Evolutionary conservation across 1,139 yeast species (phyloP).

Genomic region (Chernovozyma aurita): DNA sequence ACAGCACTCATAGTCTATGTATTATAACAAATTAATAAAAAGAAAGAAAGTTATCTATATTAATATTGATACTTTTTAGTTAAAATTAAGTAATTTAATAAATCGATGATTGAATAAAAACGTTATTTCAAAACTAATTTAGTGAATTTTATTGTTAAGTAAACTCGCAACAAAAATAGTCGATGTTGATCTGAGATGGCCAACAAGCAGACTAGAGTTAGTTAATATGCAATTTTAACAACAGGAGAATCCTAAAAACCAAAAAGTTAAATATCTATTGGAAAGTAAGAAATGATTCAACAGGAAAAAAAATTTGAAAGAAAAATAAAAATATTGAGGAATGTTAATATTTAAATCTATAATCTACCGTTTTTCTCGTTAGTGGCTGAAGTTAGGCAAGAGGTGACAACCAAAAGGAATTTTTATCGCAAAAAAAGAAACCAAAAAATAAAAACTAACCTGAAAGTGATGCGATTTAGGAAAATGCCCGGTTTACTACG

Average conservation of each 20-base stretch:
- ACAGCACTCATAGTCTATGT: slow-evolving; percentile 6
- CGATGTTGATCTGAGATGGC: too few relatives aligned
- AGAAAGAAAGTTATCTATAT: slow-evolving; percentile 1
- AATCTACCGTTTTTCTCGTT: neutral
- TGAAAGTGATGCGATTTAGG: too few relatives aligned
- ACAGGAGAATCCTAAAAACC: too few relatives aligned
- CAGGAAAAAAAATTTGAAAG: neutral
- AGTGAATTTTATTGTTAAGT: slow-evolving; percentile 11
- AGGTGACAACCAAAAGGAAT: neutral
- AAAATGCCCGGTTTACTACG: too few relatives aligned
- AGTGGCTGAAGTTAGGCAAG: too few relatives aligned
- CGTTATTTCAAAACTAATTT: slow-evolving; percentile 14
- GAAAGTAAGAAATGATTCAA: neutral
- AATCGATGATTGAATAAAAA: slow-evolving; percentile 1
- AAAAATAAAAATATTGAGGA: neutral
- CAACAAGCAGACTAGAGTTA: too few relatives aligned
- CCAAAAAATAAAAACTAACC: neutral
- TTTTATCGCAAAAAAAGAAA: neutral
- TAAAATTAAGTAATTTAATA: neutral
- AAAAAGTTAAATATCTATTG: too few relatives aligned
- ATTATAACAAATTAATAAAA: neutral
- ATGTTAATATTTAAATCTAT: neutral
- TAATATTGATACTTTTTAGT: too few relatives aligned
- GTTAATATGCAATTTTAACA: too few relatives aligned
- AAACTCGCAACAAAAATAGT: too few relatives aligned